phyloP scores from a whole-genome alignment of 306 rosid genomes.

The Sicyos edulis region DNA sequence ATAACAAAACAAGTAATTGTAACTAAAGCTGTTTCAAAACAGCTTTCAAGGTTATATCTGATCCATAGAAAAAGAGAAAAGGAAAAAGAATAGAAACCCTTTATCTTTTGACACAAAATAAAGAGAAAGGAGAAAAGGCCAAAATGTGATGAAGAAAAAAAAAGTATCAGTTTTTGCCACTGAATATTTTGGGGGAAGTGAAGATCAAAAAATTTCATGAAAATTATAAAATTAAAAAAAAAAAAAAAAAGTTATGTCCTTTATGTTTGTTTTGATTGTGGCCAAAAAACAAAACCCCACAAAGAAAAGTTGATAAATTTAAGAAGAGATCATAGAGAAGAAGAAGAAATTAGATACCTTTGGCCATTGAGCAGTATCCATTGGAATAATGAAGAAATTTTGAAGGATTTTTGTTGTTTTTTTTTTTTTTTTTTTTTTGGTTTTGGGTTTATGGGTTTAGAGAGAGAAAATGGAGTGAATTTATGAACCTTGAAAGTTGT shows the following conservation, averaged over 20 bases:
- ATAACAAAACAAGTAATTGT: not conserved
- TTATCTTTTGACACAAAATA: slow-evolving; percentile 29
- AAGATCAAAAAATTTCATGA: not conserved
- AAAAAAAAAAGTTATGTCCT: not conserved
- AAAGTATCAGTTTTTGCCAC: slow-evolving; percentile 16
- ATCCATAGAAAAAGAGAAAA: not conserved
- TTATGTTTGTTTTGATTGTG: not conserved
- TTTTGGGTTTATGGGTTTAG: slow-evolving; percentile 16
- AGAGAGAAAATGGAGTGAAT: slow-evolving; percentile 17
- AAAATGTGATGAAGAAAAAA: slow-evolving; percentile 11
- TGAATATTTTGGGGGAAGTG: slow-evolving; percentile 18
- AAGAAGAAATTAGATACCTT: slow-evolving; percentile 38
- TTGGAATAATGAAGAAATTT: slow-evolving; percentile 23
- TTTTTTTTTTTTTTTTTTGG: not conserved
- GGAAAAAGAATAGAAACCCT: not conserved
- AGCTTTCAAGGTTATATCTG: slow-evolving; percentile 18
- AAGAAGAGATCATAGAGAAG: not conserved
- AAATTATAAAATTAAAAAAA: not conserved
- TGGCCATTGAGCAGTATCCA: slow-evolving; percentile 85
- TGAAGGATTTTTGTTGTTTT: too few relatives aligned
- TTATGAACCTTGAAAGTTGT: too few relatives aligned
- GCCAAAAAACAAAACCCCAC: not conserved
- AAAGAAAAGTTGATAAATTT: not conserved
- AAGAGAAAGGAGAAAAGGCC: slow-evolving; percentile 40
- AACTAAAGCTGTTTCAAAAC: slow-evolving; percentile 13